phyloP scores from a whole-genome alignment of 2,329 filamentous ascomycete genomes.

The Claviceps monticola region DNA sequence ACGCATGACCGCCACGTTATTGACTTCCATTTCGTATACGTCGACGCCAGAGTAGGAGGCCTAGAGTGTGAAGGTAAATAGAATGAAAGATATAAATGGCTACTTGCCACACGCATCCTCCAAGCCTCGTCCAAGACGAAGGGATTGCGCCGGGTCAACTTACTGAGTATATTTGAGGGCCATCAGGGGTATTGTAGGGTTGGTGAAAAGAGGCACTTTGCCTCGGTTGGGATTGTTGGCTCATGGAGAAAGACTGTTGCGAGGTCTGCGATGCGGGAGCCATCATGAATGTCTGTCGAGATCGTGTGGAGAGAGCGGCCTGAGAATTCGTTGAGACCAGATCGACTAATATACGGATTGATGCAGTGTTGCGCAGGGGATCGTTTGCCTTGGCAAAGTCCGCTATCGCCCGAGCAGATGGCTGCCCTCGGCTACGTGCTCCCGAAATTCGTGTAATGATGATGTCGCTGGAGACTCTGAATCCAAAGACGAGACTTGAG shows the following conservation, averaged over 20 bases:
- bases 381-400: background rate
- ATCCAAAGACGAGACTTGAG: background rate
- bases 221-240: constrained; percentile 35
- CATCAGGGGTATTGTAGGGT: constrained; percentile 23
- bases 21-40: constrained; percentile 98
- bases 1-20: constrained; percentile 87
- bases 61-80: constrained; percentile 16
- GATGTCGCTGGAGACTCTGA: no score
- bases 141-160: constrained; percentile 9
- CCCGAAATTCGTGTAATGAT: no score
- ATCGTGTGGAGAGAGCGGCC: background rate
- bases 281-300: constrained; percentile 11
- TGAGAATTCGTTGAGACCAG: background rate
- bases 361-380: background rate
- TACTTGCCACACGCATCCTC: background rate
- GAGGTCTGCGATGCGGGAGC: constrained; percentile 36
- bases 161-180: constrained; percentile 50
- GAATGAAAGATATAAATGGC: background rate
- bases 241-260: constrained; percentile 44
- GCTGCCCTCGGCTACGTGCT: background rate
- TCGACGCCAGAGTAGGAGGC: constrained; percentile 91
- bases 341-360: background rate
- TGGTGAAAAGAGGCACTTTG: constrained; percentile 24
- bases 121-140: background rate
- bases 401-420: background rate